Evolutionary conservation across 2,329 filamentous ascomycete genomes (phyloP).

Genomic region (Thielaviopsis ethacetica): DNA sequence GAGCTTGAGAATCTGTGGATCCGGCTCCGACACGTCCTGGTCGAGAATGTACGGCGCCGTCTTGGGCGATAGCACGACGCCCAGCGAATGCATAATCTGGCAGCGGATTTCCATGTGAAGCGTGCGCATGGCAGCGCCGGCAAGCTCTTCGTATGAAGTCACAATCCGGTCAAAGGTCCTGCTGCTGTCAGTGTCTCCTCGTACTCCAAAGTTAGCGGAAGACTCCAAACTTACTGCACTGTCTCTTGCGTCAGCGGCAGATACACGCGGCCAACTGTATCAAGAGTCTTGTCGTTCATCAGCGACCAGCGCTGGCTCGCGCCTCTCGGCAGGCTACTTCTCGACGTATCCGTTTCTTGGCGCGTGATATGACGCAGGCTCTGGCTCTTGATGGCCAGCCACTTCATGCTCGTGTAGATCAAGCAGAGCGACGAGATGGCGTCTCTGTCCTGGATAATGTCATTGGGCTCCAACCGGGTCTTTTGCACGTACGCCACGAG

Average conservation of each 20-base stretch:
- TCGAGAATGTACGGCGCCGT: slow-evolving; percentile 48
- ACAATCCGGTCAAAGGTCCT: slow-evolving; percentile 79
- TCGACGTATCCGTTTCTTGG: slow-evolving; percentile 50
- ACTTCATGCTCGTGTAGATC: slow-evolving; percentile 95
- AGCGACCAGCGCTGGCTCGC: slow-evolving; percentile 72
- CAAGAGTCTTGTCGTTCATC: slow-evolving; percentile 44
- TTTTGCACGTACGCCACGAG: slow-evolving; percentile 42
- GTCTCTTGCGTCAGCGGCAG: slow-evolving; percentile 79
- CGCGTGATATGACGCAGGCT: slow-evolving; percentile 68
- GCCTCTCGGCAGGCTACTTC: slow-evolving; percentile 33
- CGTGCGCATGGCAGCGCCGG: slow-evolving; percentile 62
- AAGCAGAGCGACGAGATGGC: slow-evolving; percentile 71
- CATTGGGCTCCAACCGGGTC: slow-evolving; percentile 51
- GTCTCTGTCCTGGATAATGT: slow-evolving; percentile 82
- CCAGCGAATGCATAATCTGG: slow-evolving; percentile 66
- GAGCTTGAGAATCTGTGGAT: slow-evolving; percentile 64
- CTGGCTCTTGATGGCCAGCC: slow-evolving; percentile 73
- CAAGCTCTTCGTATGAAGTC: slow-evolving; percentile 66
- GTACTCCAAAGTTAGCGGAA: neutral
- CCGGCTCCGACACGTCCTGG: slow-evolving; percentile 60
- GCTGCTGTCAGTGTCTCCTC: slow-evolving; percentile 14
- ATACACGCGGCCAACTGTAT: slow-evolving; percentile 54
- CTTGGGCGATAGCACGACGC: slow-evolving; percentile 42
- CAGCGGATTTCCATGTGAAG: slow-evolving; percentile 80
- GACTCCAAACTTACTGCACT: slow-evolving; percentile 43